These are phyloP conservation scores for Nicotiana benthamiana DNA, from an alignment of 257 asterid species.

Conservation along the genomic window DNA sequence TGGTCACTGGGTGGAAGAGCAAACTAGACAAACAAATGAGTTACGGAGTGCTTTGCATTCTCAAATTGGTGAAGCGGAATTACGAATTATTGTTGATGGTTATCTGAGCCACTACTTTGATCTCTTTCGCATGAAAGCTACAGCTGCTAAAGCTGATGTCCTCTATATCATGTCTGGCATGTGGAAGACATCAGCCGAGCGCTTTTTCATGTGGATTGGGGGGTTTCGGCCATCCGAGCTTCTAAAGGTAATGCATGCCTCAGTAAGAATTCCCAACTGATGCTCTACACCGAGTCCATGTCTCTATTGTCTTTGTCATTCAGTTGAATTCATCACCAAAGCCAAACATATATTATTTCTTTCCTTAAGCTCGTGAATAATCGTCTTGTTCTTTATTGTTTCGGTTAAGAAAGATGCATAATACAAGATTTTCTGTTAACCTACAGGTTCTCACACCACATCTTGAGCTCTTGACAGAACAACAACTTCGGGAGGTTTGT, in stretches of 20 bases:
- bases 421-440: background rate
- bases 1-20: conserved; percentile 82
- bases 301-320: background rate
- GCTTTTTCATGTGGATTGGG: conserved; percentile 89
- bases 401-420: background rate
- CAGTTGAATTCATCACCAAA: background rate
- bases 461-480: conserved; percentile 50
- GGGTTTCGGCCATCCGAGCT: conserved; percentile 88
- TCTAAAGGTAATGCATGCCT: conserved; percentile 44
- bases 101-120: conserved; percentile 58
- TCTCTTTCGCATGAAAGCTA: conserved; percentile 71
- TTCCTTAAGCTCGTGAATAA: background rate
- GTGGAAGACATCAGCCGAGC: conserved; percentile 86
- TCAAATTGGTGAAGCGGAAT: conserved; percentile 50
- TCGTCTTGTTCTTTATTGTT: background rate
- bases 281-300: background rate
- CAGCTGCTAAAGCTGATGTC: conserved; percentile 71
- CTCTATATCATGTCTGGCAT: conserved; percentile 71
- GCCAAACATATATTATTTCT: background rate
- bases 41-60: conserved; percentile 55
- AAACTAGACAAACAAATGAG: conserved; percentile 39
- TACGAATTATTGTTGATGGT: conserved; percentile 41
- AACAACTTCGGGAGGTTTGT: conserved; percentile 35
- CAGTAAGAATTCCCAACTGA: background rate
- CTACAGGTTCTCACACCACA: conserved; percentile 62